Percentiles rank a stretch among this genome's conserved stretches.
phyloP scores from a whole-genome alignment of 2,329 filamentous ascomycete species.

The Pseudogymnoascus sp. region DNA sequence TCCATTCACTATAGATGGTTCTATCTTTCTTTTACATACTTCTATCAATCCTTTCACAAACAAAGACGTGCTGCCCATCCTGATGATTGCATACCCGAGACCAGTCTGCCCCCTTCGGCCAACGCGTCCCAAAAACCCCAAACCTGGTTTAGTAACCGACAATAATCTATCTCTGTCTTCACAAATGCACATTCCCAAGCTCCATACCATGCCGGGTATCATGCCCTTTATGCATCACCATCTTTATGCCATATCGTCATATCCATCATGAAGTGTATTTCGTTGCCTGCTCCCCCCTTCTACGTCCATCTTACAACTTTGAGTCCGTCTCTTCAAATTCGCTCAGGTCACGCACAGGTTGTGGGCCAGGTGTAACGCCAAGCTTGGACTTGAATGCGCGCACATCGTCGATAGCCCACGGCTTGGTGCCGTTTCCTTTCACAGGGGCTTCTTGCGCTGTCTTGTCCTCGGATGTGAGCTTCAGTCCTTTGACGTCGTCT shows the following conservation, averaged over 20 bases:
- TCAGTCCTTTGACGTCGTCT: conserved; percentile 30
- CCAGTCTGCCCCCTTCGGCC: background rate
- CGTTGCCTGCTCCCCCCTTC: background rate
- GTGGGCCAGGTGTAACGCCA: conserved; percentile 62
- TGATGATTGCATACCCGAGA: background rate
- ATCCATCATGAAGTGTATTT: conserved; percentile 1
- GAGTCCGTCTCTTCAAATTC: conserved; percentile 80
- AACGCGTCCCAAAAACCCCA: background rate
- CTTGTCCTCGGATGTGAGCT: conserved; percentile 26
- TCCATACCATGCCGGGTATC: conserved; percentile 2
- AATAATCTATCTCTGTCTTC: background rate
- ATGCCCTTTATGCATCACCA: conserved; percentile 3
- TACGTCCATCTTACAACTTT: conserved; percentile 56
- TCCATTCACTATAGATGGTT: background rate
- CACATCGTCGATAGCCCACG: conserved; percentile 67
- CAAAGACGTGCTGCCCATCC: background rate
- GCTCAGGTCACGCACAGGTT: conserved; percentile 64
- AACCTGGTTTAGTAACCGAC: background rate
- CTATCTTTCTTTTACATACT: conserved; percentile 8
- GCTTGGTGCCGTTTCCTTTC: conserved; percentile 40
- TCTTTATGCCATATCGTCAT: background rate
- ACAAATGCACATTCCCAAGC: background rate
- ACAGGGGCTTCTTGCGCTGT: conserved; percentile 13
- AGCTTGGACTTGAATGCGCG: conserved; percentile 72
- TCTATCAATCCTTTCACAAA: background rate